Evolutionary conservation across 306 rosid genomes (phyloP).

Genomic region (Citrullus mucosospermus): DNA sequence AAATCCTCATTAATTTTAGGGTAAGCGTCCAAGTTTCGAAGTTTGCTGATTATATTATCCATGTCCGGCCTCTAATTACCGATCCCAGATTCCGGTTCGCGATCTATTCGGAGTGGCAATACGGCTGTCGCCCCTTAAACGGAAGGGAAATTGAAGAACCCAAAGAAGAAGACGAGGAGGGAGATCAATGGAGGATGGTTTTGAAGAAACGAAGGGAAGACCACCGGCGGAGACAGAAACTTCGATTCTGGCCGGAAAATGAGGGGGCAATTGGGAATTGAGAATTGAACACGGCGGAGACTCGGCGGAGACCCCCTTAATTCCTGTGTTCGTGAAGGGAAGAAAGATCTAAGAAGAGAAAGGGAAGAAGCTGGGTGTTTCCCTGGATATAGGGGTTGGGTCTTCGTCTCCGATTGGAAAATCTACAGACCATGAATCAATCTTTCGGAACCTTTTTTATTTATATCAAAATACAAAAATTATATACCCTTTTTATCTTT

Average conservation of each 20-base stretch:
- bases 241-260: neutral
- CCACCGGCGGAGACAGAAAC: neutral
- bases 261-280: neutral
- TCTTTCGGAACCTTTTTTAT: too few species aligned
- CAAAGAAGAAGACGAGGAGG: neutral
- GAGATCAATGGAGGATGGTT: neutral
- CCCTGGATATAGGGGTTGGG: slow-evolving; percentile 4
- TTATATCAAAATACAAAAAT: neutral
- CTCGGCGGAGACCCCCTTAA: neutral
- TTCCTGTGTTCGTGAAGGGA: neutral
- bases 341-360: neutral
- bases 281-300: neutral
- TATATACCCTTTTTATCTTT: neutral
- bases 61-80: slow-evolving; percentile 17
- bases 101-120: neutral
- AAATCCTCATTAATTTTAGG: slow-evolving; percentile 97
- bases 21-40: slow-evolving; percentile 83
- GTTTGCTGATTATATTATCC: slow-evolving; percentile 69
- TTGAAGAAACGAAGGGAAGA: neutral
- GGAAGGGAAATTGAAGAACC: neutral
- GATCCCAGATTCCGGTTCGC: neutral
- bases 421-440: neutral
- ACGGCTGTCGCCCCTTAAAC: neutral
- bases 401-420: slow-evolving; percentile 7
- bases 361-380: neutral